Evolutionary conservation across 2,329 filamentous ascomycete genomes (phyloP).

Genomic region (Fusarium liriodendri): DNA sequence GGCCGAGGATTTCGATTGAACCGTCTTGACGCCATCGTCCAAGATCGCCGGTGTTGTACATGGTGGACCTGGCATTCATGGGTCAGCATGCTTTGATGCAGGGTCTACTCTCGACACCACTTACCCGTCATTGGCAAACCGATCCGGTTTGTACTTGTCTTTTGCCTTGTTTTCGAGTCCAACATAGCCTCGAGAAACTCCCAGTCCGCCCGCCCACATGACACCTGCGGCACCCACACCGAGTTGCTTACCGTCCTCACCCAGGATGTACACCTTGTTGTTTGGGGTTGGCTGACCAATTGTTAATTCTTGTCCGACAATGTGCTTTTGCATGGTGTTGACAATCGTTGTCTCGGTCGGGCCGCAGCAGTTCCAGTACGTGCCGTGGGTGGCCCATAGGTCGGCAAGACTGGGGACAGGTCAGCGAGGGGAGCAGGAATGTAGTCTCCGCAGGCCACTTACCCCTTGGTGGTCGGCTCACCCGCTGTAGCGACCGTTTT

Average conservation of each 20-base stretch:
- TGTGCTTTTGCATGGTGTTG: slow-evolving; percentile 66
- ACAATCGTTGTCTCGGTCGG: slow-evolving; percentile 71
- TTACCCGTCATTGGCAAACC: slow-evolving; percentile 64
- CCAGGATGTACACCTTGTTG: slow-evolving; percentile 61
- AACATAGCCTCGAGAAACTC: slow-evolving; percentile 67
- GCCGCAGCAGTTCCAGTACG: slow-evolving; percentile 68
- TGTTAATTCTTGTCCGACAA: slow-evolving; percentile 57
- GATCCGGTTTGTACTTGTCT: slow-evolving; percentile 61
- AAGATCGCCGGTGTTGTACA: slow-evolving; percentile 72
- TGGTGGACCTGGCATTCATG: slow-evolving; percentile 51
- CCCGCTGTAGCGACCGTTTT: slow-evolving; percentile 66
- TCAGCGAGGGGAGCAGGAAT: slow-evolving; percentile 12
- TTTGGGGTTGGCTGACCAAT: slow-evolving; percentile 68
- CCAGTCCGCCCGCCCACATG: slow-evolving; percentile 68
- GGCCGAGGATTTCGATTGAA: slow-evolving; percentile 65
- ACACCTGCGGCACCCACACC: slow-evolving; percentile 59
- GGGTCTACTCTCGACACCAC: slow-evolving; percentile 17
- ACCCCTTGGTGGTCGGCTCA: slow-evolving; percentile 61
- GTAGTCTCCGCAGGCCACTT: slow-evolving; percentile 22
- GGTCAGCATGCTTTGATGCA: slow-evolving; percentile 1
- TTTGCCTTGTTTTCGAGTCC: slow-evolving; percentile 63
- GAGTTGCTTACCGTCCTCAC: slow-evolving; percentile 57
- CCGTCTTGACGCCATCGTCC: slow-evolving; percentile 66
- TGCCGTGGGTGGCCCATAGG: slow-evolving; percentile 61
- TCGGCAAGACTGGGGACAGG: slow-evolving; percentile 59